Base-by-base conservation (phyloP, 176 grass and related monocot genomes). In the Aegilops sharonensis region DNA sequence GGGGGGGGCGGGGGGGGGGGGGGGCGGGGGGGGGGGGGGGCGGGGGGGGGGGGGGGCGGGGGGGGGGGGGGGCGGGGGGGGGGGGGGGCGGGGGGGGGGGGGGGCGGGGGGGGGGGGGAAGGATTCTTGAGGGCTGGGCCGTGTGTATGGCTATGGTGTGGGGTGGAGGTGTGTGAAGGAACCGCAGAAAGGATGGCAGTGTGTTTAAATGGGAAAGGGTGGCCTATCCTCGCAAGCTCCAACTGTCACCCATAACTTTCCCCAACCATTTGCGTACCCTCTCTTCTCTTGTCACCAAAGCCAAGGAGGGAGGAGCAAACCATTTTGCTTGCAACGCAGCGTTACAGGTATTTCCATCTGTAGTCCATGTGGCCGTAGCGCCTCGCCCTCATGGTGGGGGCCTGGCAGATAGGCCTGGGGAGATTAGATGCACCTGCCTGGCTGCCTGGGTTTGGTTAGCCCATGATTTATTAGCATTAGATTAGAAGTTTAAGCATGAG, bases 311-410 rank as follows among this genome's bases (percentile, higher is more conserved):
- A 52, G 48, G 48, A 54, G 50, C 15, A 54, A 34, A n/a, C 35
- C 88, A 92, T 84, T 81, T 87, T 85, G 89, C 89, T 91, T 88
- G 29, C 82, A 81, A 35, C 80, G 82, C 77, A 81, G 85, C 85
- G 77, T 85, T 91, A 84, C 87, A 92, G 77, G 84, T 70, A 84
- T 89, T 92, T 89, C 81, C 91, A 92, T 78, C 87, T 92, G 91
- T 80, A 81, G 81, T 84, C 87, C 87, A 92, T 89, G 91, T 87
- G 87, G 87, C 66, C 61, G 25, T 84, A 43, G 74, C 68, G 75
- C 83, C 76, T 62, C 76, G 56, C 68, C 68, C 80, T 92, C 87
- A 92, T 85, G 84, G 80, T 89, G 81, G 87, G 83, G 87, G 63
- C 72, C 84, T 75, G 32, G 64, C 21, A 60, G 39, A 52, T 77